A percentile compares a stretch with the other conserved stretches of the same genome.
Evolutionary conservation across 73 alveolate species (phyloP).

Genomic region (Tetrahymena elliotti): DNA sequence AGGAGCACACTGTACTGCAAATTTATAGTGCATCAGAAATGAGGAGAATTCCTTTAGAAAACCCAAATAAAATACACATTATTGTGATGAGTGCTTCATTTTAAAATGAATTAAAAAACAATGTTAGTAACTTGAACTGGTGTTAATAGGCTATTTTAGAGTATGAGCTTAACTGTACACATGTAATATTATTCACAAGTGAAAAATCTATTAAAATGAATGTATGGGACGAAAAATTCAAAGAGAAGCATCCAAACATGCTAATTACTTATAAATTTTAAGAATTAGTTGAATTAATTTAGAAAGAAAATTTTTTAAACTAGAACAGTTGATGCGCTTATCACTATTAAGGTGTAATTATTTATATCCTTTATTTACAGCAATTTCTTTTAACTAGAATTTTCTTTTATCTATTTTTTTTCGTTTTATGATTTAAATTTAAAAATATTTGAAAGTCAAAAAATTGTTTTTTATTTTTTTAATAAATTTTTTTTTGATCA

Average conservation of each 20-base stretch:
- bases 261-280: not conserved
- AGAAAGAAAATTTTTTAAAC: not conserved
- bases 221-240: not conserved
- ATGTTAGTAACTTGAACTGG: not conserved
- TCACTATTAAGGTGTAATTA: too few relatives aligned
- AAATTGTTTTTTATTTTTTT: too few relatives aligned
- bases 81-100: not conserved
- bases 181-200: not conserved
- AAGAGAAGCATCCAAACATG: not conserved
- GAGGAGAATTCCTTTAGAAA: not conserved
- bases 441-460: too few relatives aligned
- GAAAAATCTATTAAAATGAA: not conserved
- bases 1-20: not conserved
- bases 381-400: too few relatives aligned
- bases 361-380: too few relatives aligned
- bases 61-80: not conserved
- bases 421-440: too few relatives aligned
- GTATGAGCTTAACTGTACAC: not conserved
- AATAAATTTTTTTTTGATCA: too few relatives aligned
- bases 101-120: not conserved
- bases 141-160: not conserved
- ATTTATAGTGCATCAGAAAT: not conserved
- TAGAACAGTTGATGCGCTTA: too few relatives aligned
- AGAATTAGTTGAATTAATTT: not conserved
- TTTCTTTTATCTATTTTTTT: too few relatives aligned